Conservation (phyloP, 805 yeast species). For the Kluyveromyces nonfermentans region DNA sequence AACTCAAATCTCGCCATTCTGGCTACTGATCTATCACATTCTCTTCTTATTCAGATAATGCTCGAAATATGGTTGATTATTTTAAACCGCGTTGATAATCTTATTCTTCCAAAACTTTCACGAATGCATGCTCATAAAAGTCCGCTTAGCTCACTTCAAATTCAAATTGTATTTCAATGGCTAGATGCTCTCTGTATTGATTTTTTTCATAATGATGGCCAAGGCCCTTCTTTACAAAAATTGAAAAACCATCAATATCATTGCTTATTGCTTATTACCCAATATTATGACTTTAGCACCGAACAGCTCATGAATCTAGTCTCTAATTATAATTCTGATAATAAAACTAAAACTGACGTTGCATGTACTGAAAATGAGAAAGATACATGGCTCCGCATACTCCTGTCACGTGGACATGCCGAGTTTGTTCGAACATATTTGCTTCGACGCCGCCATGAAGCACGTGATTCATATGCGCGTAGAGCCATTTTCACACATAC, state of each 20-base stretch:
- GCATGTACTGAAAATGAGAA: neutral
- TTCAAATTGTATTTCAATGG: constrained; percentile 67
- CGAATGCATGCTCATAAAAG: constrained; percentile 24
- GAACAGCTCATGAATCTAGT: constrained; percentile 32
- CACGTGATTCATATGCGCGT: neutral
- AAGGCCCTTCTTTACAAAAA: constrained; percentile 63
- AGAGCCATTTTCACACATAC: neutral
- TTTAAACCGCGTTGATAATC: constrained; percentile 54
- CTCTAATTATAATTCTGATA: neutral
- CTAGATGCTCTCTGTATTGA: constrained; percentile 52
- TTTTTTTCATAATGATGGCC: constrained; percentile 73
- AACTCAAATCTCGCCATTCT: constrained; percentile 58
- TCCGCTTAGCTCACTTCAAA: constrained; percentile 48
- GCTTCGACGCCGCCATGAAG: neutral
- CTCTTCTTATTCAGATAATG: constrained; percentile 55
- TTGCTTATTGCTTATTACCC: constrained; percentile 52
- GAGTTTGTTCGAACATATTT: neutral
- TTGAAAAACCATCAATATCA: constrained; percentile 58
- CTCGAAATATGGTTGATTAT: constrained; percentile 73
- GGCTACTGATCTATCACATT: constrained; percentile 48
- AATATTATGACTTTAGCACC: constrained; percentile 47
- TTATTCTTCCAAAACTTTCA: constrained; percentile 65
- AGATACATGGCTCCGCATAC: neutral
- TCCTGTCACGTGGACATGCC: constrained; percentile 1
- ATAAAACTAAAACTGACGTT: neutral